Percentiles rank a stretch among this genome's conserved stretches.
These are phyloP conservation scores for Microdochium bolleyi DNA, from an alignment of 2,329 filamentous ascomycete genomes.

Conservation along the genomic window DNA sequence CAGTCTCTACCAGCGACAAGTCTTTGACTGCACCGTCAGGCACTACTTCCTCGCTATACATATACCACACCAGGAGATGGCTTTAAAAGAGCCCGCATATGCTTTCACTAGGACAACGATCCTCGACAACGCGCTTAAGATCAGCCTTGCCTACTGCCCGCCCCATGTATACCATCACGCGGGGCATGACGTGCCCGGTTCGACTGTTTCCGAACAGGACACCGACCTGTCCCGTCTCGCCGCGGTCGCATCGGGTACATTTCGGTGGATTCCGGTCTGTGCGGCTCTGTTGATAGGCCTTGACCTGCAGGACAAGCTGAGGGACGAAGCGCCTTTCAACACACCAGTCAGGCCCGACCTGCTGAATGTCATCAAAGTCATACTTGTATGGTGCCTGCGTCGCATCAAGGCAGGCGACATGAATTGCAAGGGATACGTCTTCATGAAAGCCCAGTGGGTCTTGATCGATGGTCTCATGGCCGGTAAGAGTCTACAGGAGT, in stretches of 20 bases:
- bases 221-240: slow-evolving; percentile 29
- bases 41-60: slow-evolving; percentile 50
- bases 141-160: slow-evolving; percentile 32
- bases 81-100: slow-evolving; percentile 32
- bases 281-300: slow-evolving; percentile 25
- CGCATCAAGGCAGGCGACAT: slow-evolving; percentile 42
- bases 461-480: slow-evolving; percentile 31
- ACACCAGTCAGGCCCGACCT: slow-evolving; percentile 29
- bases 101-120: slow-evolving; percentile 41
- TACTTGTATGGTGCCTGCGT: slow-evolving; percentile 27
- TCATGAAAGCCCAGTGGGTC: slow-evolving; percentile 19
- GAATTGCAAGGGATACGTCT: slow-evolving; percentile 44
- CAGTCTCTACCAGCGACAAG: slow-evolving; percentile 30
- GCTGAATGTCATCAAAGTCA: slow-evolving; percentile 30
- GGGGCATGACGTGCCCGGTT: slow-evolving; percentile 1
- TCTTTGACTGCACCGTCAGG: slow-evolving; percentile 42
- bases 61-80: slow-evolving; percentile 36
- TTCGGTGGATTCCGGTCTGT: slow-evolving; percentile 24
- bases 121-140: slow-evolving; percentile 37
- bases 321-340: slow-evolving; percentile 30
- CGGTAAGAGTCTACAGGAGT: slow-evolving; percentile 23
- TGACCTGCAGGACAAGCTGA: slow-evolving; percentile 30
- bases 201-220: slow-evolving; percentile 2
- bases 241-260: slow-evolving; percentile 30
- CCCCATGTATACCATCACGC: slow-evolving; percentile 7